Base-by-base conservation (phyloP, 163 green algal genomes). In the Dunaliella salina region DNA sequence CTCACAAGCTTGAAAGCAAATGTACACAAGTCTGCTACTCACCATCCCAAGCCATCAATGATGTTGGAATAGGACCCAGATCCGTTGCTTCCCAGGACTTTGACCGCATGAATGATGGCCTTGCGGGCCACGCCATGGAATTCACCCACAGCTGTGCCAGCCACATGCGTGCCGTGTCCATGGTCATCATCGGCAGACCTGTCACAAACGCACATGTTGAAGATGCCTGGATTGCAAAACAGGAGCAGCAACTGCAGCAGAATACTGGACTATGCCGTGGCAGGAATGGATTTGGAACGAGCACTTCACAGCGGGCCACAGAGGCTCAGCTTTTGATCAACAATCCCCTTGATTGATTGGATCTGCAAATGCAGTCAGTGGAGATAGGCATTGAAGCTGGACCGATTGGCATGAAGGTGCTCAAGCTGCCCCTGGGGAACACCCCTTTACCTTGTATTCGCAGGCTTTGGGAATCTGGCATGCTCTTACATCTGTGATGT, bases 61-160 rank as follows among this genome's bases (percentile, higher is more conserved):
- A 92, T 90, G 84, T 90, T 84, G 24, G 85, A 89, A 87, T 90
- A 93, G 69, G 67, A 85, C 32, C 88, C 90, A 84, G 80, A 87
- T 80, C 90, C 90, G 26, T 80, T 40, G 20, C 46, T 63, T 45
- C 86, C 90, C 33, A 91, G 35, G 46, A 91, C 90, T 83, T 93
- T 93, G 72, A 93, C 87, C 12, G 87, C 82, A 85, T 93, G 90
- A 15, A 93, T 83, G 24, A 86, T 90, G 22, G 88, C 90, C 24
- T 59, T 83, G 18, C 80, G 81, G 0, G 90, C 90, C 13, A 93
- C 87, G 59, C 90, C 90, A 78, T 91, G 86, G 29, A 88, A 84
- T 24, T 69, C 46, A 72, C 90, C 91, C 12, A 88, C 33, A 1
- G 88, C 88, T 1, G 86, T 91, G 45, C 86, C 89, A 84, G 88